phyloP scores from a whole-genome alignment of 768 basidiomycete species.

The Phaffia australis region DNA sequence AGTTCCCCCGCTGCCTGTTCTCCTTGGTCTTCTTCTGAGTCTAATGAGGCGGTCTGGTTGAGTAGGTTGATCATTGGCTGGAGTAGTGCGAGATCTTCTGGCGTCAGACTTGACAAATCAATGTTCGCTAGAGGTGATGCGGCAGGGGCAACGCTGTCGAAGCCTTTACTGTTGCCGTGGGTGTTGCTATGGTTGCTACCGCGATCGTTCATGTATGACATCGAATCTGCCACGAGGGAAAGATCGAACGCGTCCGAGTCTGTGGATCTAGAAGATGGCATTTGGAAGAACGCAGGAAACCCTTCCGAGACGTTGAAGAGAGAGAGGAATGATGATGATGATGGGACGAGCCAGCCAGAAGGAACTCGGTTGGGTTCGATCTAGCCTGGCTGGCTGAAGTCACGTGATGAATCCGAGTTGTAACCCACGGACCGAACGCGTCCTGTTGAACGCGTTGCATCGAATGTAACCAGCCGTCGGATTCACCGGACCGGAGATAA shows the following conservation, averaged over 20 bases:
- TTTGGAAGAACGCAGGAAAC: constrained; percentile 38
- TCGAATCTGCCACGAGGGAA: constrained; percentile 28
- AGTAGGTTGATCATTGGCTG: constrained; percentile 19
- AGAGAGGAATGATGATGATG: neutral
- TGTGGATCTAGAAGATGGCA: constrained; percentile 30
- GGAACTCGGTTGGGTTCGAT: neutral
- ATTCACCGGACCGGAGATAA: too few relatives aligned
- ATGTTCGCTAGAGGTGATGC: constrained; percentile 16
- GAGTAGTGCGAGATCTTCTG: constrained; percentile 8
- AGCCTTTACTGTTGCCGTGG: neutral
- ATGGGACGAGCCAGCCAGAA: neutral
- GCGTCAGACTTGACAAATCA: constrained; percentile 18
- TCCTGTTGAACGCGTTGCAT: too few relatives aligned
- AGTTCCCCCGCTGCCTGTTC: constrained; percentile 29
- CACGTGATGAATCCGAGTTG: constrained; percentile 1
- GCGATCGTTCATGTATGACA: constrained; percentile 26
- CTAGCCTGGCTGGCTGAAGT: neutral
- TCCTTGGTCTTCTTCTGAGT: constrained; percentile 7
- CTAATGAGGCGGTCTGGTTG: constrained; percentile 7
- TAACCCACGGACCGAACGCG: too few relatives aligned
- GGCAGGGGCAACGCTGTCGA: neutral
- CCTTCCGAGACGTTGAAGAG: constrained; percentile 30
- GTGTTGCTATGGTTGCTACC: constrained; percentile 14
- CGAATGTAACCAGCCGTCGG: too few relatives aligned
- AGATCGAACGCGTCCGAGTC: constrained; percentile 26